Percentiles rank a stretch among this genome's conserved stretches.
phyloP scores from a whole-genome alignment of 2,329 filamentous ascomycete species.

The Aspergillus fischeri region DNA sequence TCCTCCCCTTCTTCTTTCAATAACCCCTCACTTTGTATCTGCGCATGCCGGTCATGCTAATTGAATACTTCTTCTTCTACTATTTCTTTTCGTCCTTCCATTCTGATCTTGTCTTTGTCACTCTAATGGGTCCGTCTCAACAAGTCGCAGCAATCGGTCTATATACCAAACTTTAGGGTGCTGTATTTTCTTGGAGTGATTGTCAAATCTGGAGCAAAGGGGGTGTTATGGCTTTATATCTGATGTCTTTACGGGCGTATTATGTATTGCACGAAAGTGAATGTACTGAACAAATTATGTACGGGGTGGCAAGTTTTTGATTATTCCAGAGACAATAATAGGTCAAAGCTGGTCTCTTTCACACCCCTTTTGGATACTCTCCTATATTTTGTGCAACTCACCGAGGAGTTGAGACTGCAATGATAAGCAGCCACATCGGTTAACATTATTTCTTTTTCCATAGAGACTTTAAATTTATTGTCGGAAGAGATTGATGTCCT shows the following conservation, averaged over 20 bases:
- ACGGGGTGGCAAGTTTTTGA: not conserved
- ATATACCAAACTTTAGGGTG: not conserved
- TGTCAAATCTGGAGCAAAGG: not conserved
- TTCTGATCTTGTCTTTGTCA: constrained; percentile 4
- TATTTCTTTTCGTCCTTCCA: not conserved
- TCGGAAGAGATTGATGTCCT: not conserved
- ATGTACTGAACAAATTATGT: not conserved
- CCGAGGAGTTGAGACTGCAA: not conserved
- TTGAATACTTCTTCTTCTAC: not conserved
- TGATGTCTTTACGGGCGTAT: not conserved
- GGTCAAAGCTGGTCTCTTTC: not conserved
- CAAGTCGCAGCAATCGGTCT: not conserved
- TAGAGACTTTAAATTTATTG: too few relatives aligned
- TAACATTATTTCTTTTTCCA: not conserved
- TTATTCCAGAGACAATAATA: not conserved
- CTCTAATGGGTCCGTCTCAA: not conserved
- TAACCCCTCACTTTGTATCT: not conserved
- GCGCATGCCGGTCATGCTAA: not conserved
- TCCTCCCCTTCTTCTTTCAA: constrained; percentile 2
- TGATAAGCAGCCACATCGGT: not conserved
- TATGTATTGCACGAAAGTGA: not conserved
- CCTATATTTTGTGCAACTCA: not conserved
- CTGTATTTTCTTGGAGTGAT: not conserved
- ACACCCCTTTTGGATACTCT: not conserved
- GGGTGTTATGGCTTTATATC: not conserved